Base-by-base conservation (phyloP, 1,284 basidiomycete genomes). In the Mrakiaceae sp. region DNA sequence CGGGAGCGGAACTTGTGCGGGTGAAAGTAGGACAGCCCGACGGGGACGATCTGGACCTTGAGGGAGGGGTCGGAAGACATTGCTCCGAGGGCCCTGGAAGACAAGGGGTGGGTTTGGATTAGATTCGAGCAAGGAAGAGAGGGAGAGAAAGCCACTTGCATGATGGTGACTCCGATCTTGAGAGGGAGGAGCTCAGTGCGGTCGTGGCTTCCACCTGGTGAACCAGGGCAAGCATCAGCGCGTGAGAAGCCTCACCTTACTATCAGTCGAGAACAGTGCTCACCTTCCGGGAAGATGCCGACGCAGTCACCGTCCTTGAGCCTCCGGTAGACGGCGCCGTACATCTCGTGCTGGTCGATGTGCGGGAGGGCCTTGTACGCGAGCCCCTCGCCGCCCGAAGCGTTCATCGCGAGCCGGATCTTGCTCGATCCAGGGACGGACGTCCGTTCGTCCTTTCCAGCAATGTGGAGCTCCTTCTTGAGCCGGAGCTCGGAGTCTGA, bases 281-380 rank as follows among this genome's bases (percentile, higher is more conserved):
- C 27, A 89, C 91, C 93, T 85, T 97, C 94, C 57, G 94, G 94
- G 74, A 97, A 97, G 70, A 98, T 95, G 59, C 93, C 91, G 69
- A 98, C 93, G 70, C 87, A 87, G 9, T 91, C 91, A 14, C 90
- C 90, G 63, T 88, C 84, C 67, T 86, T 89, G 67, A 99, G 79
- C 68, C 85, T 84, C 71, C 90, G 82, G 75, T 97, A 99, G 4
- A 98, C 96, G 68, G 91, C 84, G 39, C 87, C 85, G 75, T 98
- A 99, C 86, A 98, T 98, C 68, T 91, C 84, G 67, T 88, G 84
- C 75, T 98, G 94, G 78, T 96, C 88, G 67, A 98, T 85, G 73
- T 86, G 86, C 1, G 90, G 90, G 66, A 96, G 76, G 51, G 79
- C 80, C 75, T 91, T 92, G 81, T 83, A 92, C 44, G 49, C 16